Conservation (phyloP, 345 rosid species). For the Boechera divaricarpa region DNA sequence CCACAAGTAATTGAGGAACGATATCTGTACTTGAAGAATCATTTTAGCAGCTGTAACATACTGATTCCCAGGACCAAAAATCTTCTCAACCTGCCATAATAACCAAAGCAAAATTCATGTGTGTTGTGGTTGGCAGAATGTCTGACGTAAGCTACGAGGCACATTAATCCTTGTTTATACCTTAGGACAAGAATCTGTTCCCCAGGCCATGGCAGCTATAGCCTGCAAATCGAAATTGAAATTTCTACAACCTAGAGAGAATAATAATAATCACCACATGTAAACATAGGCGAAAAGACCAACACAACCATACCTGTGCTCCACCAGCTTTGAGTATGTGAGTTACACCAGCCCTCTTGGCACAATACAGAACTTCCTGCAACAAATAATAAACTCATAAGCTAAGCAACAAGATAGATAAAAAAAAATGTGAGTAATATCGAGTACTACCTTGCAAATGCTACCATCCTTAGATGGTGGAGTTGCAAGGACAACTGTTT, state of each 20-base stretch:
- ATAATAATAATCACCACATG: background rate
- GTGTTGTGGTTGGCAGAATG: background rate
- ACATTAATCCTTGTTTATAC: constrained; percentile 44
- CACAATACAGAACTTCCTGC: constrained; percentile 89
- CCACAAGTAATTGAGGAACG: constrained; percentile 19
- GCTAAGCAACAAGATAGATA: background rate
- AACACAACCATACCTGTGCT: constrained; percentile 69
- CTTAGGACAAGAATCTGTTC: constrained; percentile 95
- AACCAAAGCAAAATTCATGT: constrained; percentile 14
- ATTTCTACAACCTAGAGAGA: constrained; percentile 6
- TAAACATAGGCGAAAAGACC: background rate
- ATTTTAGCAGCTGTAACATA: constrained; percentile 97
- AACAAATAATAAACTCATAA: constrained; percentile 20
- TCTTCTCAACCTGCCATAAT: constrained; percentile 74
- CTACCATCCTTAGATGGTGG: constrained; percentile 84
- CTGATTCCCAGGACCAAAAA: constrained; percentile 59
- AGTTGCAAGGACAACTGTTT: constrained; percentile 84
- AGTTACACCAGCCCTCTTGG: constrained; percentile 93
- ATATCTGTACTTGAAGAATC: constrained; percentile 75
- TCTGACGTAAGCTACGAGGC: background rate
- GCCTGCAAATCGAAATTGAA: constrained; percentile 56
- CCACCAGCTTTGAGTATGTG: constrained; percentile 97
- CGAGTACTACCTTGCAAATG: constrained; percentile 79
- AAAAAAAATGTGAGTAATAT: background rate
- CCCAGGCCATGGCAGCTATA: constrained; percentile 98